Evolutionary conservation across 495 filamentous ascomycete species (phyloP).

Genomic region (Daldinia concentrica): DNA sequence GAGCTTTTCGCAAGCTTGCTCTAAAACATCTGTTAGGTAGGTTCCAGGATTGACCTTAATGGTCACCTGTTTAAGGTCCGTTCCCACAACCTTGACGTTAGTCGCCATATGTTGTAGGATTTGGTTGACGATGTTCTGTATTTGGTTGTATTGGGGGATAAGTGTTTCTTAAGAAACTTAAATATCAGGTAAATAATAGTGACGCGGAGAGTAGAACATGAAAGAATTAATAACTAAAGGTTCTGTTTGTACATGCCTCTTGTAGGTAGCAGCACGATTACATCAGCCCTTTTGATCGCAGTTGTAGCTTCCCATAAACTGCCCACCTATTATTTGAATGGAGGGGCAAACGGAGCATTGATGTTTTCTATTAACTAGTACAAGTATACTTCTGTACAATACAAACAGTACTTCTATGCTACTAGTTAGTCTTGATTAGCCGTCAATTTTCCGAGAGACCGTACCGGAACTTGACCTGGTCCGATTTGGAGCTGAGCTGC

Average conservation of each 20-base stretch:
- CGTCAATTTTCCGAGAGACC: conserved; percentile 23
- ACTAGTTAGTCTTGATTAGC: background rate
- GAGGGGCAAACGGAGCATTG: conserved; percentile 26
- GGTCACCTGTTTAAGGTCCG: conserved; percentile 73
- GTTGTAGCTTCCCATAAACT: conserved; percentile 26
- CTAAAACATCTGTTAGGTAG: conserved; percentile 80
- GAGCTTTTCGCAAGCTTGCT: conserved; percentile 86
- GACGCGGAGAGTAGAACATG: conserved; percentile 19
- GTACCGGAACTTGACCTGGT: conserved; percentile 6
- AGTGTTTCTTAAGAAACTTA: background rate
- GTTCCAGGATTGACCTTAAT: conserved; percentile 85
- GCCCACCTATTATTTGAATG: no score
- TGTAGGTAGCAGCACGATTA: conserved; percentile 19
- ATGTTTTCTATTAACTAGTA: background rate
- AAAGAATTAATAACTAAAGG: conserved; percentile 22
- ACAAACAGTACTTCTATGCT: no score
- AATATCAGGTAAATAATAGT: background rate
- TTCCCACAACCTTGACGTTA: conserved; percentile 87
- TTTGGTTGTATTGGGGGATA: no score
- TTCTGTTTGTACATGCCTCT: background rate
- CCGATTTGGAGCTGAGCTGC: conserved; percentile 41
- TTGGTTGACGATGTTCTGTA: conserved; percentile 1
- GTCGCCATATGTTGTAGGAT: conserved; percentile 71
- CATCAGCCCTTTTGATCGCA: conserved; percentile 20
- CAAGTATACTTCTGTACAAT: background rate